phyloP scores from a whole-genome alignment of 148 eudicot genomes.

The Camellia lanceoleosa region DNA sequence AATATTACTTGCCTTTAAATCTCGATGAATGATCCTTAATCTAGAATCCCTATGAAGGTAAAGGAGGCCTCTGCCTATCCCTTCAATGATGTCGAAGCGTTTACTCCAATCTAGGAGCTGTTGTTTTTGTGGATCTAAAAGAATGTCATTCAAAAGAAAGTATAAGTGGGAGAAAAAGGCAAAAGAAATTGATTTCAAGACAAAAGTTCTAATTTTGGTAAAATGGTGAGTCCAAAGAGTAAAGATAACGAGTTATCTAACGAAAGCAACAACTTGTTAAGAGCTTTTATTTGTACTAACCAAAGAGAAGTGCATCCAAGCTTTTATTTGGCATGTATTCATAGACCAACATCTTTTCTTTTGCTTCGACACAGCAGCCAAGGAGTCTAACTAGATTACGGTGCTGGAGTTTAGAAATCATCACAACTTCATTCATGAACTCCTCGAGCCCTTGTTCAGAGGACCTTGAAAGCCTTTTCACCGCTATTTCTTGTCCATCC shows the following conservation, averaged over 20 bases:
- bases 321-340: constrained; percentile 24
- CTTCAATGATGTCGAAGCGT: constrained; percentile 45
- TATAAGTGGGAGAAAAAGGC: neutral
- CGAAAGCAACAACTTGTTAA: neutral
- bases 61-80: constrained; percentile 57
- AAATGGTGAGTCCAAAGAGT: too few species aligned
- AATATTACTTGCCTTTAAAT: constrained; percentile 49
- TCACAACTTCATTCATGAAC: constrained; percentile 46
- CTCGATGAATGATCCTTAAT: constrained; percentile 49
- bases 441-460: constrained; percentile 50
- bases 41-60: constrained; percentile 62
- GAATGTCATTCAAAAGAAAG: neutral
- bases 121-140: constrained; percentile 23
- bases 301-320: constrained; percentile 48
- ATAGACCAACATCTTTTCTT: constrained; percentile 38
- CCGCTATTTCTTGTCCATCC: constrained; percentile 42
- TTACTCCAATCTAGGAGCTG: constrained; percentile 39
- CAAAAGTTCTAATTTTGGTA: too few species aligned
- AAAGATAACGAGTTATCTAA: too few species aligned
- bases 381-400: constrained; percentile 51
- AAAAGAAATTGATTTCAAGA: too few species aligned
- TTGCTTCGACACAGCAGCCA: constrained; percentile 47
- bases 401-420: constrained; percentile 59
- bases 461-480: constrained; percentile 45
- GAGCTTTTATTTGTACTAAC: constrained; percentile 21